phyloP scores from a whole-genome alignment of 2,329 filamentous ascomycete species.

The Boeremia lycopersici region DNA sequence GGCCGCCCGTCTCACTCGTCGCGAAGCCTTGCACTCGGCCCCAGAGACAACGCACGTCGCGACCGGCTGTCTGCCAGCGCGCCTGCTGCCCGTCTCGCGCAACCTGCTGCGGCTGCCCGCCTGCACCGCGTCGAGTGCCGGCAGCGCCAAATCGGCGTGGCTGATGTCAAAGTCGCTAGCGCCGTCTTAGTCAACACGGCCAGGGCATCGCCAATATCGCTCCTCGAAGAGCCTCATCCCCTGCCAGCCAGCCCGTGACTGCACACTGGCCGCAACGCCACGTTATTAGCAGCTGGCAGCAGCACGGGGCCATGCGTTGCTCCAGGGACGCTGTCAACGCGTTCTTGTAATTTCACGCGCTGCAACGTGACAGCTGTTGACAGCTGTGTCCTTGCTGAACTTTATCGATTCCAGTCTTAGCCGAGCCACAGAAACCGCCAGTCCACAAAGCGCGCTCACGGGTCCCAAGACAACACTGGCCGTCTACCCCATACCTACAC shows the following conservation, averaged over 20 bases:
- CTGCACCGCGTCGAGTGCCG: background rate
- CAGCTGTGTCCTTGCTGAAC: background rate
- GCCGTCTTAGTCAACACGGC: background rate
- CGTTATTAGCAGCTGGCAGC: background rate
- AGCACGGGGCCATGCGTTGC: background rate
- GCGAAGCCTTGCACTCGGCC: constrained; percentile 1
- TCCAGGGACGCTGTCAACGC: background rate
- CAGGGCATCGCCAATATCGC: background rate
- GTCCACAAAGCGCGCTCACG: background rate
- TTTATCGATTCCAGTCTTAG: background rate
- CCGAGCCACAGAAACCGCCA: background rate
- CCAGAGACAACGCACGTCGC: background rate
- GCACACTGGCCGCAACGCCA: too few relatives aligned
- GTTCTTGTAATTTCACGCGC: background rate
- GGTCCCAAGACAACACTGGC: background rate
- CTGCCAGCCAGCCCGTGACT: background rate
- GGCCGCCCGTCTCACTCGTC: background rate
- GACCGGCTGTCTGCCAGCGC: background rate
- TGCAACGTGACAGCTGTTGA: background rate
- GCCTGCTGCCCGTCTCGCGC: background rate
- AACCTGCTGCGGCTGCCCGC: background rate
- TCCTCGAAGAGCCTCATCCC: constrained; percentile 12
- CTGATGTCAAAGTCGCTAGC: constrained; percentile 8
- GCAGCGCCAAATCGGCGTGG: constrained; percentile 8
- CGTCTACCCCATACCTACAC: background rate